These are phyloP conservation scores for Penstemon davidsonii DNA, from an alignment of 257 asterid genomes.

Conservation along the genomic window DNA sequence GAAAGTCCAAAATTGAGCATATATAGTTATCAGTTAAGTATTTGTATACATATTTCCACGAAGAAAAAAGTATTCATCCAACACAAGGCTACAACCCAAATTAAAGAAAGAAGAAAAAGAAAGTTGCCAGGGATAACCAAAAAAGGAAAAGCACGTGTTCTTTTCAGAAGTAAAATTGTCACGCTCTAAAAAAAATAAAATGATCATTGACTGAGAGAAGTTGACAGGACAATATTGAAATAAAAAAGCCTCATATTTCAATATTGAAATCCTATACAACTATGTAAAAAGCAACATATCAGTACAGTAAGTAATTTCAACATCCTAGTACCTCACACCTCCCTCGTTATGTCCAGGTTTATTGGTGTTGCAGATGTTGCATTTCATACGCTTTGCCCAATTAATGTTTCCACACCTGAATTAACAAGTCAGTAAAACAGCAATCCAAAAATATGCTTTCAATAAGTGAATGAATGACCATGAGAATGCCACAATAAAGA, in stretches of 20 bases:
- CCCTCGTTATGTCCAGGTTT: constrained; percentile 69
- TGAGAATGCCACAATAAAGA: too few relatives aligned
- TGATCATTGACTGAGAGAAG: constrained; percentile 7
- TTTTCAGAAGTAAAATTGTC: background rate
- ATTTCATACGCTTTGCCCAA: constrained; percentile 36
- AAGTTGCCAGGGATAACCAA: background rate
- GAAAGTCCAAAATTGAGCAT: constrained; percentile 21
- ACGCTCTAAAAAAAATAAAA: background rate
- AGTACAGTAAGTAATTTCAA: too few relatives aligned
- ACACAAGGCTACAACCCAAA: too few relatives aligned
- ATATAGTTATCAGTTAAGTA: constrained; percentile 24
- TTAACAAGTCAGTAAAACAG: too few relatives aligned
- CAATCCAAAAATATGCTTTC: too few relatives aligned
- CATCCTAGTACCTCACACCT: too few relatives aligned
- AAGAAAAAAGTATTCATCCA: background rate
- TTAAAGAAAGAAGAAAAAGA: too few relatives aligned
- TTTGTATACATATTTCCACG: background rate
- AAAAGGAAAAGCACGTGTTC: background rate
- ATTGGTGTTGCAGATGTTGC: constrained; percentile 98
- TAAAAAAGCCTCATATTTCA: background rate
- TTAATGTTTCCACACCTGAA: too few relatives aligned
- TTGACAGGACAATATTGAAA: background rate
- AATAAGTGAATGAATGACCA: too few relatives aligned
- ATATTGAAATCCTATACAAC: background rate
- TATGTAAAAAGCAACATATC: background rate